Evolutionary conservation across 768 basidiomycete species (phyloP).

Genomic region (Lentinula lateritia): DNA sequence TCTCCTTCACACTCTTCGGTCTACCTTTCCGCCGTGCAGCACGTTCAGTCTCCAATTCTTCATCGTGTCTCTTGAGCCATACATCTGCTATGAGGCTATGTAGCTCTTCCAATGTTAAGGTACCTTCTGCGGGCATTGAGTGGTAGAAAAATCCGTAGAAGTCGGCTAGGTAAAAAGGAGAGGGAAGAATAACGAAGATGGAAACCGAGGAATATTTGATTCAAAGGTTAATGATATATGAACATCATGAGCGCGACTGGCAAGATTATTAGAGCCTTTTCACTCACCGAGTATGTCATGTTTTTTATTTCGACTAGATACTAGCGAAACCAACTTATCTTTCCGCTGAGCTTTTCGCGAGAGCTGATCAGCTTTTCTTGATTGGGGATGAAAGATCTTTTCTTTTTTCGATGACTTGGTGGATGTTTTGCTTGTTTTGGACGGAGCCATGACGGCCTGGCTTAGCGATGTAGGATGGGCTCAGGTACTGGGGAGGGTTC

Average conservation of each 20-base stretch:
- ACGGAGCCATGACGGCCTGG: constrained; percentile 5
- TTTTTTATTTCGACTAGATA: constrained; percentile 53
- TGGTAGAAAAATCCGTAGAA: constrained; percentile 74
- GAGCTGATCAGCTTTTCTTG: constrained; percentile 77
- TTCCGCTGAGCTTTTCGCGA: constrained; percentile 64
- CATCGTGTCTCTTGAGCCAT: constrained; percentile 72
- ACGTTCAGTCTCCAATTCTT: constrained; percentile 56
- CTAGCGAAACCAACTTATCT: constrained; percentile 53
- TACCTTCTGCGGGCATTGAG: constrained; percentile 54
- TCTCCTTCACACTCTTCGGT: constrained; percentile 66
- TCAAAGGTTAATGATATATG: neutral
- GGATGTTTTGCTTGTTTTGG: constrained; percentile 25
- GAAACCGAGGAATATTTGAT: neutral
- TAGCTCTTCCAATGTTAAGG: constrained; percentile 57
- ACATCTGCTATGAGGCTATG: constrained; percentile 59
- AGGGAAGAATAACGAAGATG: neutral
- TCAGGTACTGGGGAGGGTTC: too few species aligned
- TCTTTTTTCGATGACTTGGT: constrained; percentile 47
- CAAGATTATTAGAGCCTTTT: neutral
- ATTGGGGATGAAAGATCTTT: constrained; percentile 78
- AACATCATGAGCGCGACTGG: neutral
- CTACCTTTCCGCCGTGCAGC: constrained; percentile 64
- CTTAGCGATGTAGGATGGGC: neutral
- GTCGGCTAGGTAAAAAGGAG: constrained; percentile 41
- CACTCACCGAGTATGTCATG: constrained; percentile 46